phyloP scores from a whole-genome alignment of 225 moss, liverwort and hornwort genomes.

The Asterella californica region DNA sequence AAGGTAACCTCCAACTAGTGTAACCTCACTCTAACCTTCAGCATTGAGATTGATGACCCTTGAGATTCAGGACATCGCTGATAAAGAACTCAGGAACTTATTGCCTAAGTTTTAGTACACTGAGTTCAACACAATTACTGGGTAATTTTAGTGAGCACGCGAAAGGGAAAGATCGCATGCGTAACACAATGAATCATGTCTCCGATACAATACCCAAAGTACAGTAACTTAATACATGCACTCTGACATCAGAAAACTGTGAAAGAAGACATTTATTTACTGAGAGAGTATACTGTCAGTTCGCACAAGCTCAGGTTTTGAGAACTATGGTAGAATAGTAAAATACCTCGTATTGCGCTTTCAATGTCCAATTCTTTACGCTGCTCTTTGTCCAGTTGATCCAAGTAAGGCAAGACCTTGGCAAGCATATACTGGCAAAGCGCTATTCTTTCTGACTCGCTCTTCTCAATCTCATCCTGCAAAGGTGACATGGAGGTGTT shows the following conservation, averaged over 20 bases:
- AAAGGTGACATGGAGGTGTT: neutral
- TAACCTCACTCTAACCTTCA: no score
- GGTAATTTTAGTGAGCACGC: no score
- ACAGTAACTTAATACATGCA: neutral
- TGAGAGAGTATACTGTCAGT: neutral
- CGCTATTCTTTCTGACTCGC: constrained; percentile 46
- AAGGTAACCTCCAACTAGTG: no score
- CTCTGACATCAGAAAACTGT: neutral
- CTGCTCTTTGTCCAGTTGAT: constrained; percentile 71
- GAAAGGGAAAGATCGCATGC: no score
- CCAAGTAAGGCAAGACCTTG: constrained; percentile 61
- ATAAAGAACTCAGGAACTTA: no score
- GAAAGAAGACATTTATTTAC: neutral
- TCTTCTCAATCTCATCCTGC: constrained; percentile 52
- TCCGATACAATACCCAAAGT: neutral
- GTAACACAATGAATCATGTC: no score
- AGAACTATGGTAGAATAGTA: neutral
- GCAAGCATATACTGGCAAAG: constrained; percentile 54
- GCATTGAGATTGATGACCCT: no score
- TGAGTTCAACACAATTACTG: no score
- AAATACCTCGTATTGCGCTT: constrained; percentile 56
- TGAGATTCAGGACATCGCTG: no score
- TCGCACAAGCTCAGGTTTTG: neutral
- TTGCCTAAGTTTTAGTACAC: no score
- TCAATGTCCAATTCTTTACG: constrained; percentile 68